Evolutionary conservation across 2,329 filamentous ascomycete species (phyloP).

Genomic region (Stagonosporopsis chrysanthemi): DNA sequence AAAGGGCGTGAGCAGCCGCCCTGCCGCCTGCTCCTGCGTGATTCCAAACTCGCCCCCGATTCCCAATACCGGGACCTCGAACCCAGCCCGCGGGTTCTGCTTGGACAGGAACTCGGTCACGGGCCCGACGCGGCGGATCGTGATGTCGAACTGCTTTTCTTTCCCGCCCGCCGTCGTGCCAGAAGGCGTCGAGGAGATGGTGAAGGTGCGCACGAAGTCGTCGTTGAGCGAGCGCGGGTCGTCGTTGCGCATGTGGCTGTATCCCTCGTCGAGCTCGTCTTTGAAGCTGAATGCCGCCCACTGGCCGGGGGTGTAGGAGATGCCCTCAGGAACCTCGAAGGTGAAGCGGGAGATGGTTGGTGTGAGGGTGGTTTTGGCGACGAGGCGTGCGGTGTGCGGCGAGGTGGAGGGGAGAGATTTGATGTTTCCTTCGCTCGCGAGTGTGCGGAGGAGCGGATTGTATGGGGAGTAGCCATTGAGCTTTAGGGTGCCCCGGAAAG

Average conservation of each 20-base stretch:
- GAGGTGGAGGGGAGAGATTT: slow-evolving; percentile 20
- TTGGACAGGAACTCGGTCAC: slow-evolving; percentile 72
- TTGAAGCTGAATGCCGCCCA: slow-evolving; percentile 79
- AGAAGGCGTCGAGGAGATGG: slow-evolving; percentile 69
- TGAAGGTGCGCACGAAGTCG: slow-evolving; percentile 84
- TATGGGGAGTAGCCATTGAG: slow-evolving; percentile 75
- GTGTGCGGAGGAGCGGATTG: slow-evolving; percentile 74
- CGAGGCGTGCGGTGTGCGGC: slow-evolving; percentile 61
- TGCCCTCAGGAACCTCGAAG: slow-evolving; percentile 57
- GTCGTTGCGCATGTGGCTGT: slow-evolving; percentile 82
- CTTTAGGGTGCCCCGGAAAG: slow-evolving; percentile 68
- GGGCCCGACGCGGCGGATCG: slow-evolving; percentile 71
- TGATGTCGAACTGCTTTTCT: slow-evolving; percentile 73
- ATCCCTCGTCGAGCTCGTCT: slow-evolving; percentile 73
- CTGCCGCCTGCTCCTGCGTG: slow-evolving; percentile 24
- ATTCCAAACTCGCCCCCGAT: slow-evolving; percentile 73
- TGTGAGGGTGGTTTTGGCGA: slow-evolving; percentile 67
- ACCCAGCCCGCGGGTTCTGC: slow-evolving; percentile 58
- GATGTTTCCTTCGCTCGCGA: slow-evolving; percentile 64
- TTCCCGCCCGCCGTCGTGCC: slow-evolving; percentile 25
- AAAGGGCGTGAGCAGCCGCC: slow-evolving; percentile 60
- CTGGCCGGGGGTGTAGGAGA: slow-evolving; percentile 72
- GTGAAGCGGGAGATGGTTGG: slow-evolving; percentile 72
- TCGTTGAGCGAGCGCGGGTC: slow-evolving; percentile 84
- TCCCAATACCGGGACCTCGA: slow-evolving; percentile 73